Evolutionary conservation across 2,329 filamentous ascomycete genomes (phyloP).

Genomic region (Beauveria sp.): DNA sequence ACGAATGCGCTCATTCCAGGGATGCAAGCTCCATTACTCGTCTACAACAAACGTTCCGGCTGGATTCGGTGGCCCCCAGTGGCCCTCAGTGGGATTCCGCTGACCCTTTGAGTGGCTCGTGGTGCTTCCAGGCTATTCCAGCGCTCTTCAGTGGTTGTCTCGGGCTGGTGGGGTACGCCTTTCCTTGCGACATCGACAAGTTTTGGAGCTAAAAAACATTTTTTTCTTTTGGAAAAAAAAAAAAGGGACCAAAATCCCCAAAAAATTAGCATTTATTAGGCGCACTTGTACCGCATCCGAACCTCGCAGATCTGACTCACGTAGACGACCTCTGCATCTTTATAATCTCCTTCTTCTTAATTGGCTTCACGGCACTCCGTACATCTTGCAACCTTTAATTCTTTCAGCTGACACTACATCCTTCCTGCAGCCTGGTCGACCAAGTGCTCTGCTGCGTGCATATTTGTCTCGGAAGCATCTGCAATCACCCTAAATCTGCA

Average conservation of each 20-base stretch:
- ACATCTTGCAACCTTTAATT: background rate
- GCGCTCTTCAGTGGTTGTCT: background rate
- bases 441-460: background rate
- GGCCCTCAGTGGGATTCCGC: background rate
- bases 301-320: constrained; percentile 11
- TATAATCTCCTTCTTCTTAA: background rate
- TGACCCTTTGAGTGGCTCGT: too few species aligned
- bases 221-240: background rate
- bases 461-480: background rate
- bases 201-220: background rate
- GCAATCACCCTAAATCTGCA: constrained; percentile 1
- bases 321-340: background rate
- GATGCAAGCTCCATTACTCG: background rate
- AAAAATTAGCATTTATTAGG: background rate
- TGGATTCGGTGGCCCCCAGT: background rate
- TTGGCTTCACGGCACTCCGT: background rate
- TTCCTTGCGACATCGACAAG: background rate
- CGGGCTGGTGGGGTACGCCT: background rate
- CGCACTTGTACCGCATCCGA: background rate
- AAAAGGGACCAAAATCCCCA: background rate
- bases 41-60: background rate
- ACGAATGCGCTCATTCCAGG: background rate
- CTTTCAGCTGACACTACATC: background rate
- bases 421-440: background rate
- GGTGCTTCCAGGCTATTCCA: background rate